Conservation (phyloP, 73 alveolate species). For the Paramecium sonneborni region DNA sequence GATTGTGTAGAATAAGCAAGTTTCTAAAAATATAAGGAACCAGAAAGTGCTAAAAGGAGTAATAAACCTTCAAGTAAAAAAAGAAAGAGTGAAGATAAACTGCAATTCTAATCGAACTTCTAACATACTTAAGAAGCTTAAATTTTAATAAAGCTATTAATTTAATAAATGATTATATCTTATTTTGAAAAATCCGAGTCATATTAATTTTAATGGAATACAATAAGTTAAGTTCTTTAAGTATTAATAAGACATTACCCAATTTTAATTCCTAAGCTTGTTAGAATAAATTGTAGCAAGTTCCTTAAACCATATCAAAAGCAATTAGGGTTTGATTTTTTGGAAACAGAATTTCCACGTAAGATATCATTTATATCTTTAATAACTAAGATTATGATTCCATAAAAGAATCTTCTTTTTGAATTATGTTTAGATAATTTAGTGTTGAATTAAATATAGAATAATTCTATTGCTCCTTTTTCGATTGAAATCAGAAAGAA, state of each 20-base stretch:
- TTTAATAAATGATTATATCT: not conserved
- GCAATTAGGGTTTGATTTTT: not conserved
- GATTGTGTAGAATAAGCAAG: not conserved
- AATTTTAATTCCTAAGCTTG: not conserved
- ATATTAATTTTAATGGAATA: constrained; percentile 17
- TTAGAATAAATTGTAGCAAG: constrained; percentile 16
- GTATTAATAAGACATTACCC: not conserved
- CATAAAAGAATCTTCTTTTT: not conserved
- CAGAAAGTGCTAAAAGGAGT: constrained; percentile 6
- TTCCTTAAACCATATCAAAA: not conserved
- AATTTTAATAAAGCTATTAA: not conserved
- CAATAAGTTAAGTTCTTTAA: not conserved
- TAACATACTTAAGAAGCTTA: constrained; percentile 34
- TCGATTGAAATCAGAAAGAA: not conserved
- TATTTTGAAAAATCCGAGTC: constrained; percentile 3
- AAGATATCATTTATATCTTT: not conserved
- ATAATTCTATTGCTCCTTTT: not conserved
- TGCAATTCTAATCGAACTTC: not conserved
- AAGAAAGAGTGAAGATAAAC: constrained; percentile 21
- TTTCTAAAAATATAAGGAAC: constrained; percentile 5
- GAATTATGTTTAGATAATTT: constrained; percentile 21
- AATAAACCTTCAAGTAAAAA: not conserved
- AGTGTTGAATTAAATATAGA: not conserved
- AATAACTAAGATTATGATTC: not conserved
- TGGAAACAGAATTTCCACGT: not conserved